phyloP scores from a whole-genome alignment of 805 yeast species.

The Candida awuae region DNA sequence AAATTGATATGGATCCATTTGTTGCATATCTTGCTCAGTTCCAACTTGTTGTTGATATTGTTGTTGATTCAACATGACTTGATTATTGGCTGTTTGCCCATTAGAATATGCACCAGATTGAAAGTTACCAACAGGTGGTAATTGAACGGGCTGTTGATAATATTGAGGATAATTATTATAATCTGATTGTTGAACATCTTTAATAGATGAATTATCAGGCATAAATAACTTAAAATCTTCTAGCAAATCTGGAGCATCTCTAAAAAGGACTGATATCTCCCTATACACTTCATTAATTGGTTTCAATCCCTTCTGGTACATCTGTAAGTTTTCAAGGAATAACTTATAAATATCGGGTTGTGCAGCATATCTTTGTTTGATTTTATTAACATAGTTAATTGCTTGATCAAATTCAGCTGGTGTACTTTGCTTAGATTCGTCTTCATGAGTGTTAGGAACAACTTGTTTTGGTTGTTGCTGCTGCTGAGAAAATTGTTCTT shows the following conservation, averaged over 20 bases:
- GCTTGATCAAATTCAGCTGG: constrained; percentile 98
- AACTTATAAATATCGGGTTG: constrained; percentile 96
- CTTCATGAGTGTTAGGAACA: constrained; percentile 15
- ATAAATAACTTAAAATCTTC: constrained; percentile 93
- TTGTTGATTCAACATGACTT: constrained; percentile 4
- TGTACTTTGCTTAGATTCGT: constrained; percentile 33
- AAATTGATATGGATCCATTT: constrained; percentile 3
- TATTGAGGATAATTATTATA: constrained; percentile 14
- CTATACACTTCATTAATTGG: constrained; percentile 93
- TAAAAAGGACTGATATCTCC: constrained; percentile 82
- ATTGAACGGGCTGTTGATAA: constrained; percentile 33
- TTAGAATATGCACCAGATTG: constrained; percentile 41
- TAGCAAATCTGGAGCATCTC: constrained; percentile 87
- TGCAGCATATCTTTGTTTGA: constrained; percentile 84
- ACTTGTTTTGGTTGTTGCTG: constrained; percentile 7
- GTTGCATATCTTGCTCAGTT: constrained; percentile 3
- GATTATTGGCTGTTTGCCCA: constrained; percentile 11
- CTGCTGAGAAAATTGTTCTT: constrained; percentile 9
- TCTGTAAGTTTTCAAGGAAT: constrained; percentile 88
- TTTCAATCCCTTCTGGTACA: constrained; percentile 92
- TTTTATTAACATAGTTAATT: constrained; percentile 90
- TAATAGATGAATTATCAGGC: constrained; percentile 57
- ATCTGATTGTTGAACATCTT: constrained; percentile 21
- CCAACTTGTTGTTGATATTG: constrained; percentile 11
- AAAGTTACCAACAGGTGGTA: constrained; percentile 86